These are phyloP conservation scores for Yamadazyma endophytica DNA, from an alignment of 805 yeast species.

Conservation along the genomic window DNA sequence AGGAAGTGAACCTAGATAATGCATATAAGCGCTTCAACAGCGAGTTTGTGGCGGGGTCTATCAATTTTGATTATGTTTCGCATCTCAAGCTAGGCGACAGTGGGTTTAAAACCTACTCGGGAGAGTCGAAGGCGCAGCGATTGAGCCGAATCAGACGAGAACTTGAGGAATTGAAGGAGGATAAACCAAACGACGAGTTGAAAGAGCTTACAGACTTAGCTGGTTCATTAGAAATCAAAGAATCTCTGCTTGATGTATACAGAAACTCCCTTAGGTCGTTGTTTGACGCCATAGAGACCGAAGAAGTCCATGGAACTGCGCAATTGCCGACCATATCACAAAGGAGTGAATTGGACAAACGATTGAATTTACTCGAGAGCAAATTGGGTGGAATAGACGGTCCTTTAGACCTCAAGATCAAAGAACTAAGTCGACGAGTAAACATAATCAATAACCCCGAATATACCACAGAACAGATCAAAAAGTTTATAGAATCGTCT, in stretches of 20 bases:
- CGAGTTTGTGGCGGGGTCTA: slow-evolving; percentile 17
- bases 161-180: slow-evolving; percentile 3
- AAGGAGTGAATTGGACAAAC: slow-evolving; percentile 8
- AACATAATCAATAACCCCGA: slow-evolving; percentile 34
- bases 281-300: too few relatives aligned
- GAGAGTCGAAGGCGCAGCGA: slow-evolving; percentile 37
- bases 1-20: slow-evolving; percentile 10
- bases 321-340: too few relatives aligned
- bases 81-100: slow-evolving; percentile 12
- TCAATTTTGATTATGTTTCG: slow-evolving; percentile 37
- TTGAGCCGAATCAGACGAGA: slow-evolving; percentile 15
- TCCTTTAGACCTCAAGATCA: slow-evolving; percentile 11
- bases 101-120: slow-evolving; percentile 18
- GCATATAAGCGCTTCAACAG: slow-evolving; percentile 9
- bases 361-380: slow-evolving; percentile 5
- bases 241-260: too few relatives aligned
- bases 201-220: too few relatives aligned
- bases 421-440: slow-evolving; percentile 29
- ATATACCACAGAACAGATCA: slow-evolving; percentile 21
- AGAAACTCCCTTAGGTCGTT: too few relatives aligned
- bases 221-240: too few relatives aligned
- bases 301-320: not conserved
- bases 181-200: too few relatives aligned
- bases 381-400: slow-evolving; percentile 3
- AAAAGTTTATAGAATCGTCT: slow-evolving; percentile 18